Evolutionary conservation across 345 rosid species (phyloP).

Genomic region (Linum usitatissimum): DNA sequence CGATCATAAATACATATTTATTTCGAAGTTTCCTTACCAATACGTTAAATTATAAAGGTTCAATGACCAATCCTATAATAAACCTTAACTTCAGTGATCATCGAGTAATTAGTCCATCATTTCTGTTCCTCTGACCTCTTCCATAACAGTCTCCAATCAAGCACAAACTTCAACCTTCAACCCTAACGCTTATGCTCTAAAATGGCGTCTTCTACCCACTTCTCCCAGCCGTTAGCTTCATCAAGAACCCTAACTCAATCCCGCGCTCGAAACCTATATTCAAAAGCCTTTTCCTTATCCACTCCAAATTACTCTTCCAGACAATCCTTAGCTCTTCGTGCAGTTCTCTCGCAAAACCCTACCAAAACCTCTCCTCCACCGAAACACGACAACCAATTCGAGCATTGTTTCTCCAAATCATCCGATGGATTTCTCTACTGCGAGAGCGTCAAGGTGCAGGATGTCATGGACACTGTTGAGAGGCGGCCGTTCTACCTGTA

Average conservation of each 20-base stretch:
- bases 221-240: conserved; percentile 24
- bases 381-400: conserved; percentile 19
- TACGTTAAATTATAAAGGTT: too few species aligned
- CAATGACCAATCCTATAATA: too few species aligned
- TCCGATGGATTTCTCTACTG: conserved; percentile 80
- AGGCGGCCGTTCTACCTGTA: conserved; percentile 81
- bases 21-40: too few species aligned
- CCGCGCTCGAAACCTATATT: conserved; percentile 23
- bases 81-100: too few species aligned
- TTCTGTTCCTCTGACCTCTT: too few species aligned
- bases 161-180: conserved; percentile 10
- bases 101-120: too few species aligned
- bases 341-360: conserved; percentile 45
- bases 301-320: conserved; percentile 12
- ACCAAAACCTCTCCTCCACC: conserved; percentile 19
- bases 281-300: conserved; percentile 27
- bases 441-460: conserved; percentile 69
- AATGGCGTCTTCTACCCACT: conserved; percentile 33
- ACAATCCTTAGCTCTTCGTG: conserved; percentile 37
- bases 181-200: neutral
- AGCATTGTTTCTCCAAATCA: conserved; percentile 74
- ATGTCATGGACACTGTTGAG: conserved; percentile 68
- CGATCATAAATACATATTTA: too few species aligned
- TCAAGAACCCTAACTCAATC: conserved; percentile 25
- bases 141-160: too few species aligned